Evolutionary conservation across 2,329 filamentous ascomycete genomes (phyloP).

Genomic region (Keithomyces neogunnii): DNA sequence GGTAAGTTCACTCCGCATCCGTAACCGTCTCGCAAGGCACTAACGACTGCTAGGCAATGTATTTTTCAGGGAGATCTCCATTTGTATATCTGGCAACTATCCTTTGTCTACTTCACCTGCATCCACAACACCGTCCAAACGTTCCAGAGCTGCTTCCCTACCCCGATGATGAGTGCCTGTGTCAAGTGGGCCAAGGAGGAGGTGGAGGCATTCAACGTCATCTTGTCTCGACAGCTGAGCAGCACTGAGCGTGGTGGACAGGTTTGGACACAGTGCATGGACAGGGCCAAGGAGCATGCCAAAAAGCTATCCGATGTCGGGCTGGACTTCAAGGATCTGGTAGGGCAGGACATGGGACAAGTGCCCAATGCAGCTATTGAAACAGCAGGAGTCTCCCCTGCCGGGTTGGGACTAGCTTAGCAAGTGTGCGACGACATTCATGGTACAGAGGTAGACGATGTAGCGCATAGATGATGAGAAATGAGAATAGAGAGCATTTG

Average conservation of each 20-base stretch:
- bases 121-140: constrained; percentile 89
- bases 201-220: constrained; percentile 80
- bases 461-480: no score
- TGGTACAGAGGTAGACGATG: neutral
- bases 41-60: constrained; percentile 56
- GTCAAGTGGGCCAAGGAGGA: constrained; percentile 98
- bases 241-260: constrained; percentile 69
- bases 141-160: constrained; percentile 80
- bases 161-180: constrained; percentile 82
- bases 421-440: neutral
- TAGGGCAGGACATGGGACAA: constrained; percentile 49
- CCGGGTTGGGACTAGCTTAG: constrained; percentile 23
- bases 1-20: constrained; percentile 39
- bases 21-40: neutral
- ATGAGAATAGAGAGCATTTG: no score
- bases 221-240: constrained; percentile 76
- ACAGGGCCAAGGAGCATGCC: constrained; percentile 72
- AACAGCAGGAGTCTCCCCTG: constrained; percentile 10
- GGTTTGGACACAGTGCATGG: constrained; percentile 77
- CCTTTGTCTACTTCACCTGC: constrained; percentile 90
- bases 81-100: constrained; percentile 89
- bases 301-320: constrained; percentile 75
- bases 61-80: constrained; percentile 91
- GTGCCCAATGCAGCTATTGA: constrained; percentile 4
- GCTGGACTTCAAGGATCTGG: constrained; percentile 77